Conservation (phyloP, 2,329 filamentous ascomycete genomes). For the Verticillium klebahnii region DNA sequence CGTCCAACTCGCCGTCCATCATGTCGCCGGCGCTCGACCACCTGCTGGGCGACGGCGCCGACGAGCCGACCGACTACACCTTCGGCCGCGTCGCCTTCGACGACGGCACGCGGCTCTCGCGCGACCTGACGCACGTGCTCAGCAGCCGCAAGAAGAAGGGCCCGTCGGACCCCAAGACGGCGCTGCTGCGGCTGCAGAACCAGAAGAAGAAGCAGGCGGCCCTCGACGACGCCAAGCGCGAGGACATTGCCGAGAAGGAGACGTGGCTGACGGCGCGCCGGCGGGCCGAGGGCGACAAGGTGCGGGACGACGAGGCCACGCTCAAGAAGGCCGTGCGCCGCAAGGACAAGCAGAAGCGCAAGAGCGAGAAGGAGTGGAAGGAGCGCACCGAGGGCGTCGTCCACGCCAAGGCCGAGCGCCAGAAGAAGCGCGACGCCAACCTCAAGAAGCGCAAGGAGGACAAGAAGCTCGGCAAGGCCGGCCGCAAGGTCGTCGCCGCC, state of each 20-base stretch:
- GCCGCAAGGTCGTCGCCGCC: conserved; percentile 43
- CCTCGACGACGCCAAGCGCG: conserved; percentile 75
- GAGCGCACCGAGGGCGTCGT: conserved; percentile 68
- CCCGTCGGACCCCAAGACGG: conserved; percentile 77
- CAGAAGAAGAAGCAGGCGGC: conserved; percentile 75
- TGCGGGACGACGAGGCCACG: conserved; percentile 78
- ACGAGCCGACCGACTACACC: conserved; percentile 60
- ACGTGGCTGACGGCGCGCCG: conserved; percentile 88
- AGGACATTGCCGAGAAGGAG: conserved; percentile 89
- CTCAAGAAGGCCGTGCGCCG: conserved; percentile 94
- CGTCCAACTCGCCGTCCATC: conserved; percentile 56
- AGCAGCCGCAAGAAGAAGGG: conserved; percentile 64
- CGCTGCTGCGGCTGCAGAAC: conserved; percentile 79
- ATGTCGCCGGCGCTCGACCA: conserved; percentile 52
- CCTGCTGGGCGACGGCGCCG: conserved; percentile 14
- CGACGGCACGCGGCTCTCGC: conserved; percentile 76
- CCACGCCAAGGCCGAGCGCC: conserved; percentile 71
- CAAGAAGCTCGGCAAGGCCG: conserved; percentile 55
- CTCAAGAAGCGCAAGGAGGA: conserved; percentile 70
- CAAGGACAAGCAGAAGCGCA: conserved; percentile 84
- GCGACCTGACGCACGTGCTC: conserved; percentile 60
- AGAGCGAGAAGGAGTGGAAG: conserved; percentile 85
- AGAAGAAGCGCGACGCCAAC: conserved; percentile 79
- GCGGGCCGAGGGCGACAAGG: conserved; percentile 82
- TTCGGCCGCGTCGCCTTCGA: conserved; percentile 90